Conservation (phyloP, 257 asterid species). For the Solanum bulbocastanum region DNA sequence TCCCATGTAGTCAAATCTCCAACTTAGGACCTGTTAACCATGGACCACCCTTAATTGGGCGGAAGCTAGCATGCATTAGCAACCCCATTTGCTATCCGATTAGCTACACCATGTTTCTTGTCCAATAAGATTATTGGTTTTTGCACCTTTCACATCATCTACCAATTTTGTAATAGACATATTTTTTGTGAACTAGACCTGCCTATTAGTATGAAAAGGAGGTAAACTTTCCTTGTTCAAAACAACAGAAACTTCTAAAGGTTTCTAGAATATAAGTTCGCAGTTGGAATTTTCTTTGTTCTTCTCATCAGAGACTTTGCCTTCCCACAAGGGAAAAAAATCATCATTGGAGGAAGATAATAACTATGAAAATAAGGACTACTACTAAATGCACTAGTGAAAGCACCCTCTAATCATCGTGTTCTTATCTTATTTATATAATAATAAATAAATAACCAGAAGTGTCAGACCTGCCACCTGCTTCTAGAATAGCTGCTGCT, state of each 20-base stretch:
- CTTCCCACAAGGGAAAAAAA: not conserved
- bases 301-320: slow-evolving; percentile 13
- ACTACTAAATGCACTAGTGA: not conserved
- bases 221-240: slow-evolving; percentile 3
- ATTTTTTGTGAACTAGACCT: not conserved
- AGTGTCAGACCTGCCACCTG: slow-evolving; percentile 16
- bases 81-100: slow-evolving; percentile 18
- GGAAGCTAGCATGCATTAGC: slow-evolving; percentile 35
- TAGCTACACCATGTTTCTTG: slow-evolving; percentile 9
- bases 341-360: not conserved
- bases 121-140: slow-evolving; percentile 17
- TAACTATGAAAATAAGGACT: not conserved
- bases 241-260: slow-evolving; percentile 7
- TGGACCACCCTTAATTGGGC: slow-evolving; percentile 2
- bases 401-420: not conserved
- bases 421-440: not conserved
- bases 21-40: not conserved
- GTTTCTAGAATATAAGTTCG: slow-evolving; percentile 11
- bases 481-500: slow-evolving; percentile 34
- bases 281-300: slow-evolving; percentile 18
- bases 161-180: slow-evolving; percentile 1
- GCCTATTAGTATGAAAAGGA: slow-evolving; percentile 3
- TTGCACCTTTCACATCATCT: slow-evolving; percentile 3
- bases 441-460: not conserved
- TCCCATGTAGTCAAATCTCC: not conserved